Evolutionary conservation across 805 yeast species (phyloP), one percentile per base, ranked within the genome.

Genomic region (Yarrowia divulgata): DNA sequence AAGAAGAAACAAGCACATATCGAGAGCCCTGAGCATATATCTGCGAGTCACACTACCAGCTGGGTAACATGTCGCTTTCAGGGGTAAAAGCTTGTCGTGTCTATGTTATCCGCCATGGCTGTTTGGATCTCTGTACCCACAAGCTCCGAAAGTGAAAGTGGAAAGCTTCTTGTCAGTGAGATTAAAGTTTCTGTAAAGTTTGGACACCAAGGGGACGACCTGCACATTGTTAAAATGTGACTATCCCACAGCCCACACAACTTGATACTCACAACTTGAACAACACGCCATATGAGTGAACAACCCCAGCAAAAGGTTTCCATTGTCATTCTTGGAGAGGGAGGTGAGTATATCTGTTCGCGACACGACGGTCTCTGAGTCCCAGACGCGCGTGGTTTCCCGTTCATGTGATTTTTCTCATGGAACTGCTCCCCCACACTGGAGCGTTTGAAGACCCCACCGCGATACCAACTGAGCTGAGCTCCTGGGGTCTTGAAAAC

Each of bases 321-420:
- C 19, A 71, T 76, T 49, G 79, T 74, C 48, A 74, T 76, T 54
- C 74, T 76, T 46, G 79, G 79, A 60, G 78, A 76, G 50, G 79
- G 78, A 70, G 78, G 78, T 75, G 69, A 34, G 75, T 50, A 12
- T 16, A 10, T 8, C 34, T 10, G 58, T 3, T 18, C 9, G 42
- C 42, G 14, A n/a, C 14, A 35, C 4, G 39, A n/a, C 19, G 37
- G 39, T 13, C 13, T 13, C 32, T 18, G 49, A 19, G 32, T 10
- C 12, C 14, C 7, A 12, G 29, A 7, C 49, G 32, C 32, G 10
- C 10, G 16, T 18, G 45, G 46, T 10, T 45, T 45, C 19, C 19
- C 19, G 1, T 6, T 19, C 49, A 45, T 23, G 29, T 23, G 29
- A 23, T 23, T 23, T 23, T 23, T 23, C 29, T 23, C 29, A 23